Percentiles rank a stretch among this genome's conserved stretches.
These are phyloP conservation scores for Candida sp. DNA, from an alignment of 1,139 yeast genomes.

Conservation along the genomic window DNA sequence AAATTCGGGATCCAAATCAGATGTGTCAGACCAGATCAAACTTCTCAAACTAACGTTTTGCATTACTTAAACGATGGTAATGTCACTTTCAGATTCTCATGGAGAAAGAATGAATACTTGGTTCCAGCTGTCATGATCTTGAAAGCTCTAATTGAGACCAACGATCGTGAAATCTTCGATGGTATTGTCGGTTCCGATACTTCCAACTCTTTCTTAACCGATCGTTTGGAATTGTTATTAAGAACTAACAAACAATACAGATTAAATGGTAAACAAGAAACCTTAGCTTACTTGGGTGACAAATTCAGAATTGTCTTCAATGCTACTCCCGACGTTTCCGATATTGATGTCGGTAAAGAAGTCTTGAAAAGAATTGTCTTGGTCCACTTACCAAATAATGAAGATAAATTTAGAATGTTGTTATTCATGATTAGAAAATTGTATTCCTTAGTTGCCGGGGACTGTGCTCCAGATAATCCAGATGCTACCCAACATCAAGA, in stretches of 20 bases:
- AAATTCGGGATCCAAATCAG: slow-evolving; percentile 93
- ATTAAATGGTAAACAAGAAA: slow-evolving; percentile 78
- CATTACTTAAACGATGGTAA: slow-evolving; percentile 96
- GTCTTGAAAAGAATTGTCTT: slow-evolving; percentile 81
- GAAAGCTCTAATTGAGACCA: slow-evolving; percentile 86
- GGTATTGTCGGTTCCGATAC: slow-evolving; percentile 91
- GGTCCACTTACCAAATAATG: slow-evolving; percentile 73
- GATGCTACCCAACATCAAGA: slow-evolving; percentile 99
- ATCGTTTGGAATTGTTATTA: slow-evolving; percentile 91
- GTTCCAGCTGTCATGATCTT: slow-evolving; percentile 92
- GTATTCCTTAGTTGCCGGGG: slow-evolving; percentile 94
- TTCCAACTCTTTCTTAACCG: slow-evolving; percentile 89
- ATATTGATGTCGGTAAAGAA: slow-evolving; percentile 87
- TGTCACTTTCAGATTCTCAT: slow-evolving; percentile 92
- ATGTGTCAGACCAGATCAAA: slow-evolving; percentile 93
- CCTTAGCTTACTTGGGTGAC: slow-evolving; percentile 91
- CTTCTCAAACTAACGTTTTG: slow-evolving; percentile 94
- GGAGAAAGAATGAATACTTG: slow-evolving; percentile 94
- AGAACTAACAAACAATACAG: slow-evolving; percentile 83
- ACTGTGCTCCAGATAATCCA: slow-evolving; percentile 96
- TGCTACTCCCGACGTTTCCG: slow-evolving; percentile 84
- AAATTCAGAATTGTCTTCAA: slow-evolving; percentile 93
- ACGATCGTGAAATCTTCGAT: slow-evolving; percentile 93
- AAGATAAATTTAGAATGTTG: slow-evolving; percentile 82
- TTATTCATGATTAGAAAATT: slow-evolving; percentile 94